These are phyloP conservation scores for Rhodotorula paludigena DNA, from an alignment of 768 basidiomycete species.

Conservation along the genomic window DNA sequence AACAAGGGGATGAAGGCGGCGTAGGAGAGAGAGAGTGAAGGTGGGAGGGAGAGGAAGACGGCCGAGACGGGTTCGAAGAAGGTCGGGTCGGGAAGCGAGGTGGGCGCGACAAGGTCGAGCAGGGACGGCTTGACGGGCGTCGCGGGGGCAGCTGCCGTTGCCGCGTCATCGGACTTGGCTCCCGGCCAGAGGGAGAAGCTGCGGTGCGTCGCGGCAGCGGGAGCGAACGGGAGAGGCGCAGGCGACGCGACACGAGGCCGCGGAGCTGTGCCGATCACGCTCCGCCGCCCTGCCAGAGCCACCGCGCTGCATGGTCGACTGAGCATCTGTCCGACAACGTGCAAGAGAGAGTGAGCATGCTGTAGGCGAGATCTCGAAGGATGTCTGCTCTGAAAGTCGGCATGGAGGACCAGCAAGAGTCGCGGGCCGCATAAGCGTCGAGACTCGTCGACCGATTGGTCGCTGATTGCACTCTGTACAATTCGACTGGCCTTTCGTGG, in stretches of 20 bases:
- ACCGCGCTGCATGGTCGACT: no score
- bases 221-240: background rate
- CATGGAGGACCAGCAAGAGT: no score
- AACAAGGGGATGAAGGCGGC: conserved; percentile 46
- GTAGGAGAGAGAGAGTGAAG: conserved; percentile 41
- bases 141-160: background rate
- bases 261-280: background rate
- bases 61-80: conserved; percentile 35
- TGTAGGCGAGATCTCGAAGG: no score
- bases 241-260: conserved; percentile 1
- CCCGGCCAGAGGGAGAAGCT: background rate
- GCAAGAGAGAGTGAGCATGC: no score
- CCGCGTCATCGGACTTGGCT: background rate
- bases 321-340: no score
- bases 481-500: no score
- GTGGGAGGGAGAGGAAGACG: conserved; percentile 37
- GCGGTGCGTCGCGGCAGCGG: background rate
- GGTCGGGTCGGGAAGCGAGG: conserved; percentile 29
- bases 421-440: no score
- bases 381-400: no score
- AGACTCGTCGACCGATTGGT: no score
- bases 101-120: conserved; percentile 4
- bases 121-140: conserved; percentile 4
- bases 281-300: background rate
- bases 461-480: no score